Base-by-base conservation (phyloP, 1,139 yeast genomes). In the Saccharomyces hybrid region DNA sequence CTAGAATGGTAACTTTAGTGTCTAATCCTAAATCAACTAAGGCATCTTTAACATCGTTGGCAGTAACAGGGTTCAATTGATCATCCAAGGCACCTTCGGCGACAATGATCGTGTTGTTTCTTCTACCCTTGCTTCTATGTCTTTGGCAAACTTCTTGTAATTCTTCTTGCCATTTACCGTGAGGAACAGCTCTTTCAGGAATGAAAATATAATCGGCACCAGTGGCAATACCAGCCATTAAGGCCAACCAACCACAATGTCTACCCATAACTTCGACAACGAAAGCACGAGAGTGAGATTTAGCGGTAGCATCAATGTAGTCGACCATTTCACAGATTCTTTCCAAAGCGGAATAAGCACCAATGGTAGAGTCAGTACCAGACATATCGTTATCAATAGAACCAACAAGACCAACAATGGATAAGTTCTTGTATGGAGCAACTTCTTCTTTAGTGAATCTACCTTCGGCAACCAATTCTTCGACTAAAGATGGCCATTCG, bases 181-280 rank as follows among this genome's bases (percentile, higher is more conserved):
- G 73, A 49, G 78, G 73, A 1, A 86, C 79, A 6, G 95, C 91
- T 70, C 85, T 81, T 73, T 86, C 95, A 9, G 95, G 95, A 55
- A 86, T 86, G 67, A 86, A 82, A 54, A 86, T 84, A 66, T 81
- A 86, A 69, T 86, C 95, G 1, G 95, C 93, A 67, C 87, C 83
- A 16, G 93, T 85, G 27, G 91, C 84, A 56, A 86, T 80, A 63
- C 93, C 93, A 2, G 93, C 86, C 88, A 86, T 86, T 60, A 86
- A 73, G 1, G 88, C 93, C 60, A 86, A 77, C 95, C 95, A 86
- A 61, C 95, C 95, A 75, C 95, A 86, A 66, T 86, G 93, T 71
- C 95, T 79, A 58, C 95, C 95, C 95, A 86, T 86, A n/a, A 86
- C 95, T 71, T 86, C 95, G 48, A 86, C 83, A 46, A 86, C 90